Evolutionary conservation across 1,284 basidiomycete genomes (phyloP).

Genomic region (Apiotrichum montevideense): DNA sequence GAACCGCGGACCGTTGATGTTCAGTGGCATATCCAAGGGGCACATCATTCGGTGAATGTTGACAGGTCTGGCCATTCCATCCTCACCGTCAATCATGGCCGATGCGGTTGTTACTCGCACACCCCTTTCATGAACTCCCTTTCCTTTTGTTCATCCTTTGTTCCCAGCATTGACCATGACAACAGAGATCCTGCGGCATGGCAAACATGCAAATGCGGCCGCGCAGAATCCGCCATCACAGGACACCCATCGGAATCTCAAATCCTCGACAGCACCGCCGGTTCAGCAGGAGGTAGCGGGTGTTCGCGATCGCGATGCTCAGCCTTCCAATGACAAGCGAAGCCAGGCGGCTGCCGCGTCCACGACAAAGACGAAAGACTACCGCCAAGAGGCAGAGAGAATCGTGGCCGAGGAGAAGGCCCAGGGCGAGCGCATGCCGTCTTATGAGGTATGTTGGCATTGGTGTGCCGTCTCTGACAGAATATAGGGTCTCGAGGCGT

Average conservation of each 20-base stretch:
- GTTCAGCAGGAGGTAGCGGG: background rate
- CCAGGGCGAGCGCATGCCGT: conserved; percentile 69
- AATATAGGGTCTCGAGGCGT: conserved; percentile 68
- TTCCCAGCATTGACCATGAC: background rate
- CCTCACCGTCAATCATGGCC: no score
- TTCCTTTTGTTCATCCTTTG: background rate
- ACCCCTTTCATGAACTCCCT: background rate
- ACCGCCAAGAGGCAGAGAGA: conserved; percentile 60
- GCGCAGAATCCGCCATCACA: background rate
- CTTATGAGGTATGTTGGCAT: conserved; percentile 53
- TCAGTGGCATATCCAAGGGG: no score
- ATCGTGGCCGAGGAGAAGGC: conserved; percentile 73
- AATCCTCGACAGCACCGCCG: background rate
- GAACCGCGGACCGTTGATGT: no score
- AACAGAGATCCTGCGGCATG: conserved; percentile 68
- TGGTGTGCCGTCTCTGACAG: background rate
- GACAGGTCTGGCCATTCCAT: no score
- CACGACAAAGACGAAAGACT: conserved; percentile 24
- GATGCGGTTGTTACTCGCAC: no score
- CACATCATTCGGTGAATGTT: no score
- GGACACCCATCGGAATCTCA: conserved; percentile 13
- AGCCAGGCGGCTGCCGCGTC: background rate
- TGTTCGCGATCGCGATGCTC: background rate
- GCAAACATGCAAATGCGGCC: conserved; percentile 54
- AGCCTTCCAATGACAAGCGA: conserved; percentile 15